Base-by-base conservation (phyloP, 2,329 filamentous ascomycete genomes). In the Chaetomium sp. region DNA sequence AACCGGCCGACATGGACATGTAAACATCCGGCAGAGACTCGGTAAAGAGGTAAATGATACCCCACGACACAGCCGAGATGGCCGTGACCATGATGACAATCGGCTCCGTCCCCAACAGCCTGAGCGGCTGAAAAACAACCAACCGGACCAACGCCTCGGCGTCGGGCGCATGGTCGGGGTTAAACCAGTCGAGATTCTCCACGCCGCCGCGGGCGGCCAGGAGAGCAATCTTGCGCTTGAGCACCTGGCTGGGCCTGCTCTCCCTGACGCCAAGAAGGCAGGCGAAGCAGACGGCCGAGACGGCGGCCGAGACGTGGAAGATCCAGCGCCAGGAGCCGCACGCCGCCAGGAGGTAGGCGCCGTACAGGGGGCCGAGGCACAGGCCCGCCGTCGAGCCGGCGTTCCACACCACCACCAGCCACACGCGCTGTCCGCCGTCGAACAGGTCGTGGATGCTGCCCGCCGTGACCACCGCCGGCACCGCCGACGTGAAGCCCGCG, bases 381-480 rank as follows among this genome's bases (percentile, higher is more conserved):
- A 51, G 49, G 1, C 49, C 49, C 9, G 49, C 49, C 25, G 25
- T 51, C 12, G 49, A 51, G 12, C 49, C 49, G 25, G 49, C 49
- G 12, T 51, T 51, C 49, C 49, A 51, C 5, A 51, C 49, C 4
- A 51, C 25, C 1, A 51, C 49, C 12, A 51, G 49, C 49, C 49
- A 51, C 21, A 51, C 49, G 49, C 49, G 49, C 49, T 51, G 49
- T 1, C 12, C 13, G 49, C 49, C 49, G 23, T 51, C 49, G 7
- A 51, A 51, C 49, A 51, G 29, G 49, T 51, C 49, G 23, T 51
- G 49, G 49, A 51, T 51, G 23, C 49, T 51, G 49, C 49, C 49
- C 23, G 49, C 49, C 13, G 49, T 51, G 3, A 51, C 49, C 2
- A 51, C 49, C 5, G 49, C 49, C 8, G 49, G 49, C 49, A 51